Evolutionary conservation across 495 filamentous ascomycete genomes (phyloP).

Genomic region (Neurospora tetraspora): DNA sequence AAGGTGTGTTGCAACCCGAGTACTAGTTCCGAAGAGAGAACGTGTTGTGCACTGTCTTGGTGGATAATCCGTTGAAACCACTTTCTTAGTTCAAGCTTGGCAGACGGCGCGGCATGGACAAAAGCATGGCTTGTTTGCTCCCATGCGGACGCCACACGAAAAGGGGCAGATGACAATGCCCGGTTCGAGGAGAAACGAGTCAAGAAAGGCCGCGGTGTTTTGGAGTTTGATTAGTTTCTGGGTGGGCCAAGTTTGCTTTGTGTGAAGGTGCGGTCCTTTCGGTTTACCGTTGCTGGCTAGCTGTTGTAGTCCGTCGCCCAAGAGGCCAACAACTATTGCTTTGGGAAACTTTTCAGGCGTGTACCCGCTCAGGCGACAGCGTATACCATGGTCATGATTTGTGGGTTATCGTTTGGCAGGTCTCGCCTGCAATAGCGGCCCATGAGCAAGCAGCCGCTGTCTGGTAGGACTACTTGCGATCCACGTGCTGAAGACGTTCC

Average conservation of each 20-base stretch:
- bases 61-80: neutral
- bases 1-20: neutral
- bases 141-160: neutral
- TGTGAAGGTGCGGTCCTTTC: neutral
- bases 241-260: neutral
- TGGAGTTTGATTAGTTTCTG: neutral
- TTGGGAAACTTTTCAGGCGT: neutral
- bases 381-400: neutral
- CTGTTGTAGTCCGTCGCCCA: neutral
- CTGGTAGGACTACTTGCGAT: conserved; percentile 12
- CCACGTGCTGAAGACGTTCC: conserved; percentile 13
- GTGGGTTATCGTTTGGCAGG: neutral
- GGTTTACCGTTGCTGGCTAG: neutral
- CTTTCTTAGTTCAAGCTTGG: neutral
- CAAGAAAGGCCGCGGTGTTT: neutral
- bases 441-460: conserved; percentile 3
- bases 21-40: neutral
- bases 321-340: neutral
- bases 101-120: neutral
- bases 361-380: neutral
- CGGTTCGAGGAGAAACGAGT: neutral
- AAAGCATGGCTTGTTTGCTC: neutral
- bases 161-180: neutral
- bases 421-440: conserved; percentile 8
- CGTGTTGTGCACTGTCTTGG: neutral